Percentiles rank a stretch among this genome's conserved stretches.
These are phyloP conservation scores for Golubevia sp. DNA, from an alignment of 1,284 basidiomycete genomes.

Conservation along the genomic window DNA sequence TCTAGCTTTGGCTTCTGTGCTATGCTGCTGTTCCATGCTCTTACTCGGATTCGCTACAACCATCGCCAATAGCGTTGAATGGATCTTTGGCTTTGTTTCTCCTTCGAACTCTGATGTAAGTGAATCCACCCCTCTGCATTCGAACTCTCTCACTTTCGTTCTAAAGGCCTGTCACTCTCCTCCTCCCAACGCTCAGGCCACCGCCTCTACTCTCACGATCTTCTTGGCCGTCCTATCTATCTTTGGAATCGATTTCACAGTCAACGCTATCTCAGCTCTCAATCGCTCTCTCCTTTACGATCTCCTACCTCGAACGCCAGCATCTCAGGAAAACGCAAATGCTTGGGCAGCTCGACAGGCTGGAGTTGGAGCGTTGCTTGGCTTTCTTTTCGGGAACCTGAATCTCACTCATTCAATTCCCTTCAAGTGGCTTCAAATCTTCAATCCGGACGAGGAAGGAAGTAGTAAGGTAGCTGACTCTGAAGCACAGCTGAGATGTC, in stretches of 20 bases:
- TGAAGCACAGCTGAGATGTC: slow-evolving; percentile 23
- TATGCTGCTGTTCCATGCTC: slow-evolving; percentile 25
- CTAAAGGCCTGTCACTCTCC: too few relatives aligned
- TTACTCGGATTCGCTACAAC: slow-evolving; percentile 33
- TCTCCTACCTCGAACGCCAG: slow-evolving; percentile 20
- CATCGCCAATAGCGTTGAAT: slow-evolving; percentile 13
- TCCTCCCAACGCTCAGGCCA: too few relatives aligned
- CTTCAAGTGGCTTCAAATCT: slow-evolving; percentile 19
- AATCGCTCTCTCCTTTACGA: slow-evolving; percentile 51
- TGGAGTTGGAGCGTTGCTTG: slow-evolving; percentile 40
- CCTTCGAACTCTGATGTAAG: not conserved
- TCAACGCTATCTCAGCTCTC: slow-evolving; percentile 51
- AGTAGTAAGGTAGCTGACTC: not conserved
- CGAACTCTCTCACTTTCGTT: not conserved
- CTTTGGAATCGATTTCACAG: slow-evolving; percentile 45
- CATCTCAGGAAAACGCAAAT: slow-evolving; percentile 41
- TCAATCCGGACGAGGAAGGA: slow-evolving; percentile 1
- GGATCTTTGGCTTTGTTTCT: slow-evolving; percentile 9
- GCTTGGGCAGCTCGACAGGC: slow-evolving; percentile 51
- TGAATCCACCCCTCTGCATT: not conserved
- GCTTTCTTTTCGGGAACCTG: slow-evolving; percentile 49
- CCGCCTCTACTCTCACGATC: slow-evolving; percentile 16
- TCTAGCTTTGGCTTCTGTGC: slow-evolving; percentile 17
- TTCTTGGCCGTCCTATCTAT: slow-evolving; percentile 41
- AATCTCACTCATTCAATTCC: slow-evolving; percentile 28